Conservation (phyloP, 1,284 basidiomycete species). For the Wallemia hederae region DNA sequence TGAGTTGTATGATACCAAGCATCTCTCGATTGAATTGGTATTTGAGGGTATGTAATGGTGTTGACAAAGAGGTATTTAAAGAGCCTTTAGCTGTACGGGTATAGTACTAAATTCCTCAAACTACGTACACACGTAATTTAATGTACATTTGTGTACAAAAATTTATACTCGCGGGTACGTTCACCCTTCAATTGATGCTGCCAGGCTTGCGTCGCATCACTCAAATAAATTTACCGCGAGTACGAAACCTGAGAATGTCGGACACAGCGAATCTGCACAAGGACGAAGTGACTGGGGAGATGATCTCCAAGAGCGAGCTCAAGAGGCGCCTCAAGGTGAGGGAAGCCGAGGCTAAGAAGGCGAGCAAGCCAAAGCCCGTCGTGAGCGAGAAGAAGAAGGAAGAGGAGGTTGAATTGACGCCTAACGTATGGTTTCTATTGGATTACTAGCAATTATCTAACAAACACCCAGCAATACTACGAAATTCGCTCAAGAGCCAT, state of each 20-base stretch:
- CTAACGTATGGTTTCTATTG: conserved; percentile 27
- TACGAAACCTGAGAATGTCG: conserved; percentile 25
- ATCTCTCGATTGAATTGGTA: too few relatives aligned
- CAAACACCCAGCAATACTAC: conserved; percentile 57
- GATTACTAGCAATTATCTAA: neutral
- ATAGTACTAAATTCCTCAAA: too few relatives aligned
- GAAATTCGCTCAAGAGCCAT: conserved; percentile 73
- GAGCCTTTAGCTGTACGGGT: too few relatives aligned
- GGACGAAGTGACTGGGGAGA: conserved; percentile 69
- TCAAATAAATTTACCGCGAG: conserved; percentile 9
- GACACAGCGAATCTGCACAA: conserved; percentile 14
- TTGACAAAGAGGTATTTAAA: too few relatives aligned
- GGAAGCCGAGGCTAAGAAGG: conserved; percentile 21
- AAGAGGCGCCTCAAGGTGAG: conserved; percentile 69
- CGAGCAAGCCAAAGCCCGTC: conserved; percentile 4
- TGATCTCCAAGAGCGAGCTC: conserved; percentile 84
- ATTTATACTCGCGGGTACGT: neutral
- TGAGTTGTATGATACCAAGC: too few relatives aligned
- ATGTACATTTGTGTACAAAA: too few relatives aligned
- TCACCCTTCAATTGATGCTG: neutral
- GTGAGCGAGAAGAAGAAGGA: conserved; percentile 10
- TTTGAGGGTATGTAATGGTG: too few relatives aligned
- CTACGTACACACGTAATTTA: too few relatives aligned
- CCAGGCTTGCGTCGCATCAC: neutral
- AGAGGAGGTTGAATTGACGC: conserved; percentile 43